Base-by-base conservation (phyloP, 1,139 yeast genomes). In the Geotrichum citri-aurantii region DNA sequence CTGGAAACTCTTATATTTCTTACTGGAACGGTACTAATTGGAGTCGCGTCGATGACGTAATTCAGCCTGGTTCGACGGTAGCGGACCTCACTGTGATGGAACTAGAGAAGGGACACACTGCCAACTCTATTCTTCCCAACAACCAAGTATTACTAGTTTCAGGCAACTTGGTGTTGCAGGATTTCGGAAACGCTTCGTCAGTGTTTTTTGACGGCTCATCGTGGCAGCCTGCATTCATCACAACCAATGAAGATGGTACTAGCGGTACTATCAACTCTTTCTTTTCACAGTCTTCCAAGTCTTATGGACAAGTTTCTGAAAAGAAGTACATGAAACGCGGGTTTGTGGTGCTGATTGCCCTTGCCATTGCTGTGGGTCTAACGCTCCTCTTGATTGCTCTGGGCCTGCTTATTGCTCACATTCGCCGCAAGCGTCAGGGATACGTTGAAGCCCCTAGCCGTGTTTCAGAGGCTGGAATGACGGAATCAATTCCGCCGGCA, bases 281-380 rank as follows among this genome's bases (percentile, higher is more conserved):
- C 66, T 58, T 61, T 67, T 58, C 65, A 60, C 61, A 60, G 63
- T 54, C 60, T 29, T 57, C 65, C 60, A 54, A 59, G 60, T 47
- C 64, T 48, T 62, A 66, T 60, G 64, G 63, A 48, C 61, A 59
- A 24, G 44, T 64, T 42, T 54, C 55, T 29, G 64, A 64, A 21
- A 61, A 64, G 33, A 56, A 62, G 24, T 64, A 66, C 59, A 67
- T 74, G 71, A 68, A 67, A n/a, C 68, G 80, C 23, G 98, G 98
- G 0, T 89, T 85, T 69, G 91, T 92, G 21, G 96, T 91, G 7
- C 86, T 96, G 37, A 83, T 93, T 46, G 86, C 96, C 0, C 79
- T 91, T 59, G 98, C 97, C 0, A 81, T 93, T 68, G 92, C 98
- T 0, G 72, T 93, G 48, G 96, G 93, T 0, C 83, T 97, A 1